Base-by-base conservation (phyloP, 2,329 filamentous ascomycete genomes). In the Trichophyton benhamiae region DNA sequence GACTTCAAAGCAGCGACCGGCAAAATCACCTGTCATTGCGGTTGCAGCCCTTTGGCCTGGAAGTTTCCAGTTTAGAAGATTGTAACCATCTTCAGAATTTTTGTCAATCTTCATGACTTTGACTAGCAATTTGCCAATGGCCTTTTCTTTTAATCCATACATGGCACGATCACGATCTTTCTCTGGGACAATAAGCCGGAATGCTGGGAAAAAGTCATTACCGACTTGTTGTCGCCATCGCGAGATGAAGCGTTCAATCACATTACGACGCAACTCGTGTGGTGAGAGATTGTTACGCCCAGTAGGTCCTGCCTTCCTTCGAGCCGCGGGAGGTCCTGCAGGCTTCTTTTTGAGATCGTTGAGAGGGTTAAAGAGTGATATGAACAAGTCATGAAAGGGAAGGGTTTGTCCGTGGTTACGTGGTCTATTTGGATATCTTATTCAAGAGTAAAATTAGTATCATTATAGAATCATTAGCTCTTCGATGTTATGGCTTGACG, bases 61-160 rank as follows among this genome's bases (percentile, higher is more conserved):
- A 0, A 95, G 77, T 73, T 95, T 97, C 94, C 94, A 99, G 65
- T 96, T 89, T 60, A 95, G 74, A 25, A 99, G 79, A 65, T 83
- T 90, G 70, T 87, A 87, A 0, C 87, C 92, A 76, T 97, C 92
- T 65, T 95, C 89, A 0, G 90, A 95, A 68, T 91, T 86, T 68
- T 87, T 89, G 76, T 91, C 87, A 68, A 99, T 95, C 70, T 91
- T 92, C 79, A 96, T 87, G 44, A 96, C 82, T 71, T 91, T 92
- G 62, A 96, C 88, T n/a, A 97, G 79, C 20, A 97, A 77, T 71
- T 91, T 96, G 8, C 87, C 92, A 63, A 99, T 91, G 3, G 86
- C 83, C 71, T 87, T 91, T 77, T 99, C 94, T 71, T 97, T 97
- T 46, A 99, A 79, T 0, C 92, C 90, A 69, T 97, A 99, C 78